These are phyloP conservation scores for Neofusicoccum laricinum DNA, from an alignment of 2,329 filamentous ascomycete genomes.

Conservation along the genomic window DNA sequence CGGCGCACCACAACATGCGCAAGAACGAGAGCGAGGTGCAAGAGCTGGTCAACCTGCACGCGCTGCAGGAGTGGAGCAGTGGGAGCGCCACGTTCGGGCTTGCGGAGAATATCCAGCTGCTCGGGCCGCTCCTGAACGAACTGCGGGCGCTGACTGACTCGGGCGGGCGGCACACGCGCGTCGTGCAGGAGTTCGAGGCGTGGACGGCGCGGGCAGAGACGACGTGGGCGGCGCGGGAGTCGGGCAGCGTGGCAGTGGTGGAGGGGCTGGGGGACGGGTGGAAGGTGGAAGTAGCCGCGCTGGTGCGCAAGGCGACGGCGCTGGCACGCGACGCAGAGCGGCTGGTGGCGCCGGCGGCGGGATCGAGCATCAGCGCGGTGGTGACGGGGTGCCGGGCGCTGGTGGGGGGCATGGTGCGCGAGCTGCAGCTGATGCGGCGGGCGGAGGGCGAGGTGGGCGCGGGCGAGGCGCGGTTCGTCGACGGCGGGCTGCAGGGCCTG, in stretches of 20 bases:
- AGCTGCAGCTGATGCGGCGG: conserved; percentile 32
- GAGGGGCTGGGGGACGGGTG: conserved; percentile 33
- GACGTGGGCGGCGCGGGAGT: conserved; percentile 24
- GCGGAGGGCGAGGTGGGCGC: conserved; percentile 31
- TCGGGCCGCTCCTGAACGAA: conserved; percentile 36
- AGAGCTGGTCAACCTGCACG: conserved; percentile 36
- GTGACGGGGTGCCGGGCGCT: conserved; percentile 30
- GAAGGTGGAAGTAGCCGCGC: conserved; percentile 31
- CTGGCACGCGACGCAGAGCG: conserved; percentile 32
- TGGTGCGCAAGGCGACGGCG: conserved; percentile 33
- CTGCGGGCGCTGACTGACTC: conserved; percentile 31
- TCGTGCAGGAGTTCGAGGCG: conserved; percentile 29
- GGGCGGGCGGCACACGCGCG: conserved; percentile 31
- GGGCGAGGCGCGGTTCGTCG: conserved; percentile 36
- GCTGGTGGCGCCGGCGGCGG: conserved; percentile 26
- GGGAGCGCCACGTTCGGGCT: conserved; percentile 27
- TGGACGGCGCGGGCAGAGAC: conserved; percentile 33
- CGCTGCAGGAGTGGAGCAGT: conserved; percentile 34
- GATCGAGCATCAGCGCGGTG: conserved; percentile 33
- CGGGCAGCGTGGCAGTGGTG: conserved; percentile 13
- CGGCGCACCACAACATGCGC: conserved; percentile 32
- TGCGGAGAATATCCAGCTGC: conserved; percentile 33
- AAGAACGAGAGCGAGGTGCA: conserved; percentile 34
- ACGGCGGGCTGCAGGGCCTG: conserved; percentile 18
- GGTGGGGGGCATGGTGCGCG: conserved; percentile 30